phyloP scores from a whole-genome alignment of 345 rosid species.

The Nephelium lappaceum region DNA sequence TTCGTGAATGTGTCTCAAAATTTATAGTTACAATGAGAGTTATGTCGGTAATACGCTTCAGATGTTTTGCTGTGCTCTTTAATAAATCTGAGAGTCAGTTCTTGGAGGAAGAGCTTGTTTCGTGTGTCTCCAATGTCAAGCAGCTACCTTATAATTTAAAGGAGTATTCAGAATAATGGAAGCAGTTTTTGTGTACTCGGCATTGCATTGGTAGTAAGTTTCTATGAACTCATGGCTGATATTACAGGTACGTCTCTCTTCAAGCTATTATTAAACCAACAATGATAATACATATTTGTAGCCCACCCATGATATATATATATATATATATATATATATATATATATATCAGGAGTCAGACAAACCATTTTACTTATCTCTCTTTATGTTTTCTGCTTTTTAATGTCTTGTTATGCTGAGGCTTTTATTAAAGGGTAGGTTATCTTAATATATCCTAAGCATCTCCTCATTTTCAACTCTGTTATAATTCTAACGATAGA shows the following conservation, averaged over 20 bases:
- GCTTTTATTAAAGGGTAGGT: background rate
- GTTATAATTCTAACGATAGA: background rate
- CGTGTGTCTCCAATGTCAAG: background rate
- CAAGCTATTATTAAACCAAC: background rate
- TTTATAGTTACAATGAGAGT: background rate
- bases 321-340: too few relatives aligned
- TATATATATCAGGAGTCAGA: background rate
- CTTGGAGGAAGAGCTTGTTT: background rate
- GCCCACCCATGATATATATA: background rate
- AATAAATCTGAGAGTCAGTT: too few relatives aligned
- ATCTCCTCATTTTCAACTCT: conserved; percentile 5
- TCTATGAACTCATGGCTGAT: background rate
- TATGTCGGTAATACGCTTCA: background rate
- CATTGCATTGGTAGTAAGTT: conserved; percentile 4
- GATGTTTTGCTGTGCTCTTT: background rate
- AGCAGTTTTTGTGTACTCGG: background rate
- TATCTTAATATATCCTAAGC: background rate
- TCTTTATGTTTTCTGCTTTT: too few relatives aligned
- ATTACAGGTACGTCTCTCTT: background rate
- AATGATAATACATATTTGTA: background rate
- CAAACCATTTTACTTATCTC: background rate
- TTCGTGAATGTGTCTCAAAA: background rate
- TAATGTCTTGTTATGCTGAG: background rate
- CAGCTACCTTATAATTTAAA: background rate
- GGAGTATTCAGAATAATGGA: too few relatives aligned